Percentiles rank a stretch among this genome's conserved stretches.
phyloP scores from a whole-genome alignment of 331 rosid genomes.

The Pyracantha coccinea region DNA sequence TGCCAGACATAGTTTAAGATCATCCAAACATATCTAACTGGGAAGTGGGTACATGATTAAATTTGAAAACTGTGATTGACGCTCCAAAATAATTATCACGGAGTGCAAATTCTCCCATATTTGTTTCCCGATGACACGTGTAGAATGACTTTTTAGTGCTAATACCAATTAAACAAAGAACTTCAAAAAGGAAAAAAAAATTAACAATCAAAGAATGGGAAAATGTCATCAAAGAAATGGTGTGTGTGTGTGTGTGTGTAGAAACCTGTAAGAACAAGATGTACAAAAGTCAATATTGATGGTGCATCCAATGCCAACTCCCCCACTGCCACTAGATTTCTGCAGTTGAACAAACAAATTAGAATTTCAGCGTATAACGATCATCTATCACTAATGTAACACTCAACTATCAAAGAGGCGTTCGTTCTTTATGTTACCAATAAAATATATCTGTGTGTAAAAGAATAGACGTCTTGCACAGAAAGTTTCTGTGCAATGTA shows the following conservation, averaged over 20 bases:
- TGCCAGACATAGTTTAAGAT: conserved; percentile 7
- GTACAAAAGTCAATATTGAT: conserved; percentile 50
- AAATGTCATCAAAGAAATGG: not conserved
- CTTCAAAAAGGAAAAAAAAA: not conserved
- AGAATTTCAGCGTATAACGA: not conserved
- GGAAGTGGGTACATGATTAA: not conserved
- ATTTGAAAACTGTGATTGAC: too few relatives aligned
- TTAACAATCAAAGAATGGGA: not conserved
- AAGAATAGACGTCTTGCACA: not conserved
- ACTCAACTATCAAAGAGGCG: not conserved
- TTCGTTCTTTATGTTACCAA: not conserved
- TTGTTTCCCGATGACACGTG: too few relatives aligned
- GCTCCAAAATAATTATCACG: too few relatives aligned
- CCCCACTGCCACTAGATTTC: conserved; percentile 37
- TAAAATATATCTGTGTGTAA: not conserved
- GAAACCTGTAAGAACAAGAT: conserved; percentile 60
- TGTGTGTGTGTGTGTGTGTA: not conserved
- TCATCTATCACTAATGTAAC: not conserved
- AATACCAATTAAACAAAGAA: not conserved
- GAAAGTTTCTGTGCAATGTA: not conserved
- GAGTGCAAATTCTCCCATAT: too few relatives aligned
- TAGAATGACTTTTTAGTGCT: too few relatives aligned
- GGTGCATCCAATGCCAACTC: conserved; percentile 41
- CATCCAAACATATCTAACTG: not conserved
- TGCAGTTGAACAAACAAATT: conserved; percentile 20